A percentile compares a stretch with the other conserved stretches of the same genome.
phyloP scores from a whole-genome alignment of 768 basidiomycete species.

The Xanthoconium stramineum region DNA sequence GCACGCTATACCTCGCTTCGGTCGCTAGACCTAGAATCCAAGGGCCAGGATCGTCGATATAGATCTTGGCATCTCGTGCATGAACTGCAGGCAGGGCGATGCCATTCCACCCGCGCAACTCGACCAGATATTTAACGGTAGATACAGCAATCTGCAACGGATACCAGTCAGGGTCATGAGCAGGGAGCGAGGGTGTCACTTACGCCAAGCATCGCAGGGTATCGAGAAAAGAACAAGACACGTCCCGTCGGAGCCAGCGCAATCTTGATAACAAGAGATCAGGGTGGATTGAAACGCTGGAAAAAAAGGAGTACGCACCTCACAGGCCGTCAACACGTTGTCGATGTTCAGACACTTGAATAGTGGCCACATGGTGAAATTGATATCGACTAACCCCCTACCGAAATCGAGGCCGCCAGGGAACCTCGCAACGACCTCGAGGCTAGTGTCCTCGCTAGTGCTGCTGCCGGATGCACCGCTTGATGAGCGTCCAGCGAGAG shows the following conservation, averaged over 20 bases:
- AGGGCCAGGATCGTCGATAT: slow-evolving; percentile 94
- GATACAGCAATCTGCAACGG: slow-evolving; percentile 71
- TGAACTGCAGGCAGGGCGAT: slow-evolving; percentile 81
- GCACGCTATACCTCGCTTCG: slow-evolving; percentile 75
- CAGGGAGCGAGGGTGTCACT: slow-evolving; percentile 13
- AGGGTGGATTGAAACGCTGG: background rate
- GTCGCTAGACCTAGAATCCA: slow-evolving; percentile 93
- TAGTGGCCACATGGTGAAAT: slow-evolving; percentile 96
- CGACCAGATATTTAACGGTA: slow-evolving; percentile 88
- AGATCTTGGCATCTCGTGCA: slow-evolving; percentile 87
- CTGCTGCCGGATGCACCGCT: slow-evolving; percentile 36
- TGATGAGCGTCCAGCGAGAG: slow-evolving; percentile 37
- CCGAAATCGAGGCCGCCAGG: slow-evolving; percentile 94
- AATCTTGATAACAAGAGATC: slow-evolving; percentile 43
- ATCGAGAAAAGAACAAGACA: slow-evolving; percentile 82
- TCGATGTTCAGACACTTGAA: slow-evolving; percentile 93
- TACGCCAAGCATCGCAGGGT: slow-evolving; percentile 89
- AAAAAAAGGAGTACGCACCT: slow-evolving; percentile 43
- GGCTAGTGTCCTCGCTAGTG: slow-evolving; percentile 39
- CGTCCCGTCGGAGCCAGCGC: slow-evolving; percentile 86
- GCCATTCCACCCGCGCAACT: slow-evolving; percentile 90
- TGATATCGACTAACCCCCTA: slow-evolving; percentile 85
- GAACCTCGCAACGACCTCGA: slow-evolving; percentile 87
- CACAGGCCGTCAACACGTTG: slow-evolving; percentile 89
- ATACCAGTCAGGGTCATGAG: background rate